Evolutionary conservation across 495 filamentous ascomycete species (phyloP).

Genomic region (Haplographium delicatum): DNA sequence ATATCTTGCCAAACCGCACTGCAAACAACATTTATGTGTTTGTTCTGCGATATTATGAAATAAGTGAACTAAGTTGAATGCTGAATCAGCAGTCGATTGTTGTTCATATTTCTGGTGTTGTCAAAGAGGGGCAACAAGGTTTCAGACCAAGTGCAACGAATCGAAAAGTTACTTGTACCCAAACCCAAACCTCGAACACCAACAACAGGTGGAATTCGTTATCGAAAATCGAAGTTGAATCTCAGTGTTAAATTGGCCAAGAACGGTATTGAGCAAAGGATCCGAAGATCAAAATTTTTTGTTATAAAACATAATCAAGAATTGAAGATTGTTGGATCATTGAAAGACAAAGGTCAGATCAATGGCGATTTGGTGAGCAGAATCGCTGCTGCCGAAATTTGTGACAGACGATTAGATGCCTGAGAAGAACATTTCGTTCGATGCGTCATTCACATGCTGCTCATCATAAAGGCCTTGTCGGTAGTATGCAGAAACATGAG

Average conservation of each 20-base stretch:
- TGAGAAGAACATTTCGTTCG: no score
- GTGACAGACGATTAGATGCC: no score
- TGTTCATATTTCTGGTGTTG: background rate
- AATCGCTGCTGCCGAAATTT: slow-evolving; percentile 4
- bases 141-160: slow-evolving; percentile 6
- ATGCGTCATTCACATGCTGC: no score
- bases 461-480: no score
- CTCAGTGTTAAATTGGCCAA: background rate
- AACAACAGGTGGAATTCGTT: background rate
- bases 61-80: no score
- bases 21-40: no score
- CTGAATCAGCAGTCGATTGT: background rate
- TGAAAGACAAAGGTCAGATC: background rate
- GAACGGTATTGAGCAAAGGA: slow-evolving; percentile 5
- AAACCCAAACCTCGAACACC: background rate
- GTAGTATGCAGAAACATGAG: no score
- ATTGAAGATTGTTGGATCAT: slow-evolving; percentile 6
- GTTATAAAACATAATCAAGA: slow-evolving; percentile 5
- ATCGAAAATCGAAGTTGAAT: slow-evolving; percentile 1
- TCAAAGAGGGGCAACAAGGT: background rate
- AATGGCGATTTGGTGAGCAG: slow-evolving; percentile 10
- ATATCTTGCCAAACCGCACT: no score
- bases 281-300: slow-evolving; percentile 4
- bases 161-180: slow-evolving; percentile 4
- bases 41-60: no score